A percentile compares a stretch with the other conserved stretches of the same genome.
These are phyloP conservation scores for Aureobasidium melanogenum DNA, from an alignment of 2,329 filamentous ascomycete genomes.

Conservation along the genomic window DNA sequence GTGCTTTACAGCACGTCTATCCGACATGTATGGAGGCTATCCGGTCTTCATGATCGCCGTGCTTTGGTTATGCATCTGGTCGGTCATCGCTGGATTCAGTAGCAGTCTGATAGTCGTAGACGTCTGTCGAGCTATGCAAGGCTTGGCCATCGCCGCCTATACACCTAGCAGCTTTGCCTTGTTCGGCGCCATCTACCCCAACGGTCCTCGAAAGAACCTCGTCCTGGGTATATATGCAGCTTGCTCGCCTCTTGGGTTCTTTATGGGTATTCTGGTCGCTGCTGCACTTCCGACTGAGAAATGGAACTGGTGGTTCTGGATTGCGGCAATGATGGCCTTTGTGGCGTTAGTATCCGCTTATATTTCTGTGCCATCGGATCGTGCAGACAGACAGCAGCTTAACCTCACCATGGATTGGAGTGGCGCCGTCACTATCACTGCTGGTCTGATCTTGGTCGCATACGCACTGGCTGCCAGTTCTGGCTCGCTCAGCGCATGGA, in stretches of 20 bases:
- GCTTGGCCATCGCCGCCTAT: conserved; percentile 28
- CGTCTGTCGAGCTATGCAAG: conserved; percentile 28
- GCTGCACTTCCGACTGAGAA: conserved; percentile 21
- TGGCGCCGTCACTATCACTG: conserved; percentile 26
- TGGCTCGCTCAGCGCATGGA: conserved; percentile 20
- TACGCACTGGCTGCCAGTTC: conserved; percentile 28
- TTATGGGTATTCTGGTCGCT: conserved; percentile 25
- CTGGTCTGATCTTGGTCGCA: conserved; percentile 25
- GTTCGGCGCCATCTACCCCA: conserved; percentile 24
- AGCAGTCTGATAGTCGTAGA: conserved; percentile 20
- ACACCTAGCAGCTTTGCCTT: conserved; percentile 27
- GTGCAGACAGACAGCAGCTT: conserved; percentile 22
- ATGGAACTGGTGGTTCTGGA: conserved; percentile 28
- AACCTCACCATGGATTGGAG: conserved; percentile 30
- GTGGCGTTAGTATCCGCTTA: conserved; percentile 23
- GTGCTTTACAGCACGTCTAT: conserved; percentile 25
- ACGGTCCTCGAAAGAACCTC: conserved; percentile 24
- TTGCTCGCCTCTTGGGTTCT: conserved; percentile 29
- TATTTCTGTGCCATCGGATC: conserved; percentile 25
- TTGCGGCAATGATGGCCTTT: conserved; percentile 22
- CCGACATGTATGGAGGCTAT: conserved; percentile 30
- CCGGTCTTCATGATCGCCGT: conserved; percentile 26
- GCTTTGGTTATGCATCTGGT: conserved; percentile 28
- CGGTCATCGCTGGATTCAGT: conserved; percentile 25
- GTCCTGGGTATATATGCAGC: conserved; percentile 29